phyloP scores from a whole-genome alignment of 164 flowering plant species.

The Vitis rupestris region DNA sequence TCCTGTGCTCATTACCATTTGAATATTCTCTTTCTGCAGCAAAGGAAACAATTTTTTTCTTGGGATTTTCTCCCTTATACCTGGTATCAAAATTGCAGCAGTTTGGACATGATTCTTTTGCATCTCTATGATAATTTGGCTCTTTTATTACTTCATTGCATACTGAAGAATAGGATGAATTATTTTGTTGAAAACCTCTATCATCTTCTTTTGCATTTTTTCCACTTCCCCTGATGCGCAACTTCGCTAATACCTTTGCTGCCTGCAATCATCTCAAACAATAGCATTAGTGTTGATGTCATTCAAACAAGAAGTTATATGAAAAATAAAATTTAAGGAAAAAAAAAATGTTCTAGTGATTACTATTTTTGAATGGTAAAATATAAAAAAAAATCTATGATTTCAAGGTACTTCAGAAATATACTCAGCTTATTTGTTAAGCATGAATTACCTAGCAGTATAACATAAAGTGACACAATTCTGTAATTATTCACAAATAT shows the following conservation, averaged over 20 bases:
- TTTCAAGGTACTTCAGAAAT: too few species aligned
- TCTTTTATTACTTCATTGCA: constrained; percentile 12
- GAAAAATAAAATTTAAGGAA: neutral
- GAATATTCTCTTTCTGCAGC: constrained; percentile 13
- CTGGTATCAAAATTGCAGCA: constrained; percentile 3
- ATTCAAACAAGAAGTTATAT: neutral
- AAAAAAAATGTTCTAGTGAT: neutral
- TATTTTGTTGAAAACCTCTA: constrained; percentile 19
- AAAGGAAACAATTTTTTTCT: constrained; percentile 10
- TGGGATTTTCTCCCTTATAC: constrained; percentile 6
- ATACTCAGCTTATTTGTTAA: neutral
- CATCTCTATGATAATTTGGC: constrained; percentile 11
- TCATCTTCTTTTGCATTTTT: constrained; percentile 22
- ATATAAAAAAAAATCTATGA: neutral
- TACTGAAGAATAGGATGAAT: constrained; percentile 10
- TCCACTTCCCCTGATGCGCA: constrained; percentile 30
- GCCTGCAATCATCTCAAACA: constrained; percentile 37
- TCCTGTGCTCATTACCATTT: constrained; percentile 8
- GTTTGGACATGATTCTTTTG: constrained; percentile 17
- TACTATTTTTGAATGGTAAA: neutral
- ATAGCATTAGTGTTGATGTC: neutral
- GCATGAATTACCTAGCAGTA: neutral
- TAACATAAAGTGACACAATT: neutral
- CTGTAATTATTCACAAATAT: neutral
- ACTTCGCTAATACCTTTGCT: constrained; percentile 47